These are phyloP conservation scores for Coemansia sp. DNA, from an alignment of 192 early-diverging fungal genomes.

Conservation along the genomic window DNA sequence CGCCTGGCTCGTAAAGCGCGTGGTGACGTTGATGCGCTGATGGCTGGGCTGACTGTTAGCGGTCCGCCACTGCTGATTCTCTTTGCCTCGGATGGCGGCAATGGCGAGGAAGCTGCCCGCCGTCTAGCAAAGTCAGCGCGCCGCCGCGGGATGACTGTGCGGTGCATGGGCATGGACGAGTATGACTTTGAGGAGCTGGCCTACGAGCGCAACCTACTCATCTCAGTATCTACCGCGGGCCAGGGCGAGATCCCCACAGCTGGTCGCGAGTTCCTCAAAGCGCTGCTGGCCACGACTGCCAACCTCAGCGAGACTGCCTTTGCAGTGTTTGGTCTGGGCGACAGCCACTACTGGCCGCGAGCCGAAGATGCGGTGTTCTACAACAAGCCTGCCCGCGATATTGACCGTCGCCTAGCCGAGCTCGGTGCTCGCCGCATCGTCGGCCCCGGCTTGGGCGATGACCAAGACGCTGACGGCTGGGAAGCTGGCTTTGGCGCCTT, in stretches of 20 bases:
- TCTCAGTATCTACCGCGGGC: constrained; percentile 84
- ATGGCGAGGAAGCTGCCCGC: constrained; percentile 80
- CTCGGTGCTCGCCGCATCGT: constrained; percentile 70
- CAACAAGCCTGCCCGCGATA: constrained; percentile 84
- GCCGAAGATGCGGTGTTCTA: constrained; percentile 88
- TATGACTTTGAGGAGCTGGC: constrained; percentile 76
- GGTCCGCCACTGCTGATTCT: constrained; percentile 80
- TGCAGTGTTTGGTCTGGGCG: constrained; percentile 88
- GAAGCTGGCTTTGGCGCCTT: constrained; percentile 78
- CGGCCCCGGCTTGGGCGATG: constrained; percentile 72
- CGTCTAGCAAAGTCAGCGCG: constrained; percentile 79
- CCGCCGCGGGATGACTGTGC: constrained; percentile 78
- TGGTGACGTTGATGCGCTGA: constrained; percentile 65
- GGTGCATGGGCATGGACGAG: constrained; percentile 79
- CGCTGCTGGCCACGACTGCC: constrained; percentile 54
- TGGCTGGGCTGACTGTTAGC: constrained; percentile 65
- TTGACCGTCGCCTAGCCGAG: constrained; percentile 75
- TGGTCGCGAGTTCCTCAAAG: constrained; percentile 84
- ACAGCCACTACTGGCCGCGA: constrained; percentile 95
- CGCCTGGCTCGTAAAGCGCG: constrained; percentile 63
- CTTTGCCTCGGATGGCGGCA: constrained; percentile 89
- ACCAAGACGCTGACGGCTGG: constrained; percentile 91
- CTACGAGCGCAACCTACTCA: constrained; percentile 73
- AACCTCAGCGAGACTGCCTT: constrained; percentile 67
- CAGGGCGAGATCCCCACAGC: constrained; percentile 97